Evolutionary conservation across 2,329 filamentous ascomycete species (phyloP), one percentile per base, ranked within the genome.

Genomic region (Diaporthe capsici): DNA sequence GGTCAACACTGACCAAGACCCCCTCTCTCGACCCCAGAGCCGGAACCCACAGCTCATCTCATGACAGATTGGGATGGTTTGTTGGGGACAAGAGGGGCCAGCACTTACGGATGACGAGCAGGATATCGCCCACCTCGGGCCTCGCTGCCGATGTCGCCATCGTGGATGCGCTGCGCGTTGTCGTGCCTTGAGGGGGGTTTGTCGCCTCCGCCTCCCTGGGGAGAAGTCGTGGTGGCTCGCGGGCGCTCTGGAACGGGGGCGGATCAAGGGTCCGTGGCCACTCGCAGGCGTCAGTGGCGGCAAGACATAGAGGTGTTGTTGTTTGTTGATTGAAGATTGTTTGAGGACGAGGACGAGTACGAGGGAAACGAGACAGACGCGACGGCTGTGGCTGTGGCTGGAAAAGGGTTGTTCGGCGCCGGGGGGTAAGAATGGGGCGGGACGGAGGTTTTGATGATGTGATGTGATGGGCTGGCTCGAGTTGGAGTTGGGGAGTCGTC

Each of bases 61-160:
- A 73, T 31, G 49, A 53, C 68, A 75, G 49, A 71, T 57, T 73
- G 73, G 70, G 60, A 76, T 76, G 31, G 61, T 63, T 60, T 51
- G 57, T 68, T 76, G 58, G 65, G 57, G 37, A 37, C 57, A 47
- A 53, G 67, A 37, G 55, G 51, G 42, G 31, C 58, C 61, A 58
- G 55, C 25, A 90, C 93, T 88, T 88, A 94, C 93, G 93, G 80
- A 94, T 93, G 79, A 94, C 93, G 79, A 94, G 83, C 79, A 94
- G 85, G 73, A 92, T 90, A 80, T 94, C 92, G 83, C 93, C 93
- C 78, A 90, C 86, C 39, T 92, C 90, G 81, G 91, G 92, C 83
- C 86, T 88, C 77, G 82, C 85, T 76, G 86, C 80, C 78, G 81
- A 76, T 81, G 73, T 75, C 72, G 74, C 74, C 74, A 83, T 84